phyloP scores from a whole-genome alignment of 225 moss, liverwort and hornwort species.

The Thuidium tamariscinum region DNA sequence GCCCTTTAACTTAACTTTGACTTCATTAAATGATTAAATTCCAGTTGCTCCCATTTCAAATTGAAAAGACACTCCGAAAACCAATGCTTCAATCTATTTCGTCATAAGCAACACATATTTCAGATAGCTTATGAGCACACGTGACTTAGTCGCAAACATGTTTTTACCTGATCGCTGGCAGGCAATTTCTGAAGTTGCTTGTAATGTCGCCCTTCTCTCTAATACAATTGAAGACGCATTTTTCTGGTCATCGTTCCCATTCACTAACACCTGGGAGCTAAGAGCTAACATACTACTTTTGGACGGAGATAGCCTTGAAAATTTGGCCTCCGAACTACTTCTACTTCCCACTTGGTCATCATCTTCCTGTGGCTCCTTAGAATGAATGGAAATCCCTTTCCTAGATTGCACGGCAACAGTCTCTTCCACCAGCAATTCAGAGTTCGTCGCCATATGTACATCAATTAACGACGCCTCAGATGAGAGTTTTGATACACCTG shows the following conservation, averaged over 20 bases:
- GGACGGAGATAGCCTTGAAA: background rate
- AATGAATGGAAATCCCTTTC: background rate
- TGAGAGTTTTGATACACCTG: conserved; percentile 5
- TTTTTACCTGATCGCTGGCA: conserved; percentile 12
- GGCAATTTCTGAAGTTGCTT: background rate
- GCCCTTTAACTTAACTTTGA: background rate
- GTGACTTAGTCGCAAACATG: background rate
- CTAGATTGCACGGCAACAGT: background rate
- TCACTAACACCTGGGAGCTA: background rate
- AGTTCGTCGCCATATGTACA: conserved; percentile 6
- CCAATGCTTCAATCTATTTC: background rate
- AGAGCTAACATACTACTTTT: background rate
- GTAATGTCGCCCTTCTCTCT: background rate
- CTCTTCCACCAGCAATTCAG: conserved; percentile 1
- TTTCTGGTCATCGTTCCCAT: background rate
- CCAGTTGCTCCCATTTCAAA: background rate
- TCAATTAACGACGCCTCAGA: conserved; percentile 3
- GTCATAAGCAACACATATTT: background rate
- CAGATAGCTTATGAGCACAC: background rate
- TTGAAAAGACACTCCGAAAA: background rate
- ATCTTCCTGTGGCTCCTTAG: background rate
- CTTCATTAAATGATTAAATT: background rate
- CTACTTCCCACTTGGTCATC: conserved; percentile 5
- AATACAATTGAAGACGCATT: background rate
- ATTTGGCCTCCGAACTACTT: conserved; percentile 11